Evolutionary conservation across 2,329 filamentous ascomycete genomes (phyloP).

Genomic region (Aspergillus sojae): DNA sequence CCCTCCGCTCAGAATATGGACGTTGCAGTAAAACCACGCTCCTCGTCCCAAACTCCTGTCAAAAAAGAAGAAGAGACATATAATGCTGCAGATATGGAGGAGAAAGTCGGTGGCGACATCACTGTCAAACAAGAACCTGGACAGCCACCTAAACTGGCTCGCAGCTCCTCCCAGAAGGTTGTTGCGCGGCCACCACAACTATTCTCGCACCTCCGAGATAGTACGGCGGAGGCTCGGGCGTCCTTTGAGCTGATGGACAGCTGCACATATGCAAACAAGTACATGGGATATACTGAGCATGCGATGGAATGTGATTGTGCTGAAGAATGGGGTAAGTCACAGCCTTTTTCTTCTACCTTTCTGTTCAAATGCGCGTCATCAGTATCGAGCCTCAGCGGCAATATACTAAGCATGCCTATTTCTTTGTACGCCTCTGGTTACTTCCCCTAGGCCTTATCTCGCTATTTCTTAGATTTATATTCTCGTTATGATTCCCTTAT

Average conservation of each 20-base stretch:
- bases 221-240: slow-evolving; percentile 72
- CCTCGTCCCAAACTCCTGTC: slow-evolving; percentile 26
- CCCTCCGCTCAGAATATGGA: slow-evolving; percentile 23
- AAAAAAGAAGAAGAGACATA: slow-evolving; percentile 35
- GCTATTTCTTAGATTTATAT: neutral
- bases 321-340: slow-evolving; percentile 85
- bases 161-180: slow-evolving; percentile 73
- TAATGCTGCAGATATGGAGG: slow-evolving; percentile 9
- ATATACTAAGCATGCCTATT: neutral
- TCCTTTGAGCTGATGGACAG: slow-evolving; percentile 80
- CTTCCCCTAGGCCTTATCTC: neutral
- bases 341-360: slow-evolving; percentile 28
- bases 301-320: slow-evolving; percentile 93
- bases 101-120: slow-evolving; percentile 32
- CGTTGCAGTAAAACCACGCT: slow-evolving; percentile 26
- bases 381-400: neutral
- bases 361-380: neutral
- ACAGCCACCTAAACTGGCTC: slow-evolving; percentile 70
- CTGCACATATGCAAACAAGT: slow-evolving; percentile 89
- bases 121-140: slow-evolving; percentile 53
- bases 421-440: neutral
- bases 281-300: slow-evolving; percentile 87
- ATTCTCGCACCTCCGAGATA: slow-evolving; percentile 75
- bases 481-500: no score
- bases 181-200: slow-evolving; percentile 64